Evolutionary conservation across 192 early-diverging fungal genomes (phyloP), one percentile per base, ranked within the genome.

Genomic region (Coemansia sp.): DNA sequence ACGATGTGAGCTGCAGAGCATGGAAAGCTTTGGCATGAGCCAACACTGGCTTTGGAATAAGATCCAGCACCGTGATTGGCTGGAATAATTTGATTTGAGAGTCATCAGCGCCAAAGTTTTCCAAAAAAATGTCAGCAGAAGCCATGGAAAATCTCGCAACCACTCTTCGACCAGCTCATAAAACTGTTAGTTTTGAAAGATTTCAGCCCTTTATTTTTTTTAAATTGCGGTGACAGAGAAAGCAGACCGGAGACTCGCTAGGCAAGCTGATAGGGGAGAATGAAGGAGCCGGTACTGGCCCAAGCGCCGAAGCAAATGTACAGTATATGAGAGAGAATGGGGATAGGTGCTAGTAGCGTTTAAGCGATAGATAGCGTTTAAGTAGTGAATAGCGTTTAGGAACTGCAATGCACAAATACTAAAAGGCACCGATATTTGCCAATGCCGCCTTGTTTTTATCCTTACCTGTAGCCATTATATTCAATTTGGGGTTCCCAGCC

Each of bases 401-500:
- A 2, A 30, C 3, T 14, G 7, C 12, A 44, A 2, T 44, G 38
- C 30, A 30, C 28, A 5, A 2, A 56, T 53, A 53, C 8, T 53
- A 53, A 53, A 7, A 24, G 7, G n/a, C n/a, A 12, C 23, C 3
- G 23, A n/a, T 2, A 53, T 23, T 10, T 28, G 22, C 52, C 27
- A 53, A 23, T 53, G 12, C 27, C 3, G 38, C 19, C 25, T 7
- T 0, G n/a, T 34, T 57, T 19, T 44, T 30, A 18, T 14, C 8
- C 12, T 38, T 44, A 3, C 24, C n/a, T 53, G 63, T 83, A 93
- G 91, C 65, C 93, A 94, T 60, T 85, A 90, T 62, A 94, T 98
- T 64, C 90, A 96, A 75, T 98, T 98, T 82, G 93, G 97, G 55
- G 92, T 96, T 12, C 87, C 96, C 24, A 93, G 93, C 56, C 87